Percentiles rank a stretch among this genome's conserved stretches.
Evolutionary conservation across 768 basidiomycete genomes (phyloP).

Genomic region (Chlorophyllum brunneum): DNA sequence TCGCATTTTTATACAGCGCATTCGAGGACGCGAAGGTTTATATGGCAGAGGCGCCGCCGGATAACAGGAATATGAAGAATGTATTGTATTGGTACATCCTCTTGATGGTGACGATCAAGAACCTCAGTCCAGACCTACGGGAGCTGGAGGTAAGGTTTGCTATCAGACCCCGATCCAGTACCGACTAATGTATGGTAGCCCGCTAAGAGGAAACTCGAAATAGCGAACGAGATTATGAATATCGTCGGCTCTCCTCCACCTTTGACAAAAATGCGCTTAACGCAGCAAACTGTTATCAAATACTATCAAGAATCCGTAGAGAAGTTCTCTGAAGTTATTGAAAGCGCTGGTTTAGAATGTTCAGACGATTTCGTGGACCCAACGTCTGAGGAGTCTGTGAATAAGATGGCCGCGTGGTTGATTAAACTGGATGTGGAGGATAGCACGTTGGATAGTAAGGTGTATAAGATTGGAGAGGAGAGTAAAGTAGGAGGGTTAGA

Average conservation of each 20-base stretch:
- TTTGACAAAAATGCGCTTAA: constrained; percentile 47
- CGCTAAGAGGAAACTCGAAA: constrained; percentile 39
- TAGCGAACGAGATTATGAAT: constrained; percentile 38
- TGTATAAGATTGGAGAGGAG: background rate
- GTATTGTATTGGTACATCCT: constrained; percentile 58
- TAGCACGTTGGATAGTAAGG: constrained; percentile 19
- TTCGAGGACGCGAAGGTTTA: constrained; percentile 57
- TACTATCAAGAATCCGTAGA: constrained; percentile 39
- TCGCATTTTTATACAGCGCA: constrained; percentile 57
- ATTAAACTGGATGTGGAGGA: constrained; percentile 43
- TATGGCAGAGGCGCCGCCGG: constrained; percentile 53
- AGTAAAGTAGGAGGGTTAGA: background rate
- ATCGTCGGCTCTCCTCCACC: constrained; percentile 43
- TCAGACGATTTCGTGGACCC: constrained; percentile 23
- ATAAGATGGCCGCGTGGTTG: constrained; percentile 58
- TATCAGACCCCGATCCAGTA: background rate
- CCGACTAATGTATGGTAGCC: constrained; percentile 15
- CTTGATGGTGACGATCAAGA: constrained; percentile 47
- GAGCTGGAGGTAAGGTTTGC: constrained; percentile 34
- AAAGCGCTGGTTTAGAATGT: constrained; percentile 26
- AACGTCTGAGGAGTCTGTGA: constrained; percentile 37
- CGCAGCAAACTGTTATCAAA: constrained; percentile 47
- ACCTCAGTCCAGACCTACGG: constrained; percentile 42
- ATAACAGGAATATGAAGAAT: constrained; percentile 56
- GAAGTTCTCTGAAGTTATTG: constrained; percentile 45